Conservation (phyloP, 331 rosid species). For the Quercus lobata region DNA sequence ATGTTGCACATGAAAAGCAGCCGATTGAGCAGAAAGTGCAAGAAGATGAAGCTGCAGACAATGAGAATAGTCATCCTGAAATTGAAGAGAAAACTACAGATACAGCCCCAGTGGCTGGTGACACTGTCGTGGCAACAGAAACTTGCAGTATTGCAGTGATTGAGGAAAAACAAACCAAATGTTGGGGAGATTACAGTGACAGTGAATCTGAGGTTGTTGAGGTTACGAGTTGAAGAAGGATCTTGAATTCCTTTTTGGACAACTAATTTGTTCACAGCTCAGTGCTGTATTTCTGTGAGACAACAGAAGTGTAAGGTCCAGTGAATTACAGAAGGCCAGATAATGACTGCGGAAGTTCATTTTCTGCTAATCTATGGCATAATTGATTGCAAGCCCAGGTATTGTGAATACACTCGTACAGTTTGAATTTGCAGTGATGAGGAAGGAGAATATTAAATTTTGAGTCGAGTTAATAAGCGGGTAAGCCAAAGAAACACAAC, state of each 20-base stretch:
- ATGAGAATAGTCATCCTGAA: conserved; percentile 21
- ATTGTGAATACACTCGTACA: conserved; percentile 30
- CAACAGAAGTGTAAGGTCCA: background rate
- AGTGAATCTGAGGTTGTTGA: conserved; percentile 64
- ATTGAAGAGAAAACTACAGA: conserved; percentile 47
- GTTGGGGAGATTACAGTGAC: conserved; percentile 98
- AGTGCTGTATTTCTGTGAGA: conserved; percentile 17
- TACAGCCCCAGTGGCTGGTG: conserved; percentile 21
- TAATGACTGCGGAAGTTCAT: background rate
- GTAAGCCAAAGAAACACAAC: conserved; percentile 31
- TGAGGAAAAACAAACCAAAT: conserved; percentile 51
- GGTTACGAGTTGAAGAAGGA: conserved; percentile 47
- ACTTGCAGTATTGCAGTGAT: conserved; percentile 21
- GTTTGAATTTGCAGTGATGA: conserved; percentile 18
- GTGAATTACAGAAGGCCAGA: background rate
- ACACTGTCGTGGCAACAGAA: conserved; percentile 27
- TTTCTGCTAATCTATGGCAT: conserved; percentile 17
- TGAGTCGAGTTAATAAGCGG: conserved; percentile 19
- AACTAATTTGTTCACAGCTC: conserved; percentile 9
- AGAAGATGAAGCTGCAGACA: conserved; percentile 36
- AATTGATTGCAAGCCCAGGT: conserved; percentile 27
- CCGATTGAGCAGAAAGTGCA: conserved; percentile 33
- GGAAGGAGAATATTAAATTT: conserved; percentile 10
- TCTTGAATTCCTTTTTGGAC: conserved; percentile 14
- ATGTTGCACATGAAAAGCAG: conserved; percentile 37